Conservation (phyloP, 371 early-diverging fungal species). For the Haplosporangium sp. region DNA sequence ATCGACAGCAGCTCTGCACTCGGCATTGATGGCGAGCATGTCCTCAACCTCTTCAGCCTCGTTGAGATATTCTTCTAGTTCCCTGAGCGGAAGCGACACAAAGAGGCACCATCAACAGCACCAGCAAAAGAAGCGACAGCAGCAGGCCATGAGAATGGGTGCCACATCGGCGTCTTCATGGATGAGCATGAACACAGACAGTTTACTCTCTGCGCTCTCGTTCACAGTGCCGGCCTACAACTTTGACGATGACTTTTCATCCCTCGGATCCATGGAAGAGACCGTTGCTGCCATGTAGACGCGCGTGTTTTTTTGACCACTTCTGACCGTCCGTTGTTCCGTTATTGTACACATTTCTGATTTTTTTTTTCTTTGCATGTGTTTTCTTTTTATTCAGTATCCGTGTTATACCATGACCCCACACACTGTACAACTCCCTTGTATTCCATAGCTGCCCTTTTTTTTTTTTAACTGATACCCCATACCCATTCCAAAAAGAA, state of each 20-base stretch:
- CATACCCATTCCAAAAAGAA: slow-evolving; percentile 3
- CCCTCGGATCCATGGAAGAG: slow-evolving; percentile 19
- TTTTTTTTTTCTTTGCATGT: not conserved
- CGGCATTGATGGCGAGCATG: slow-evolving; percentile 41
- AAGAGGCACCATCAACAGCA: slow-evolving; percentile 1
- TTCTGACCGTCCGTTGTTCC: not conserved
- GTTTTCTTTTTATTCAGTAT: not conserved
- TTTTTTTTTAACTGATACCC: not conserved
- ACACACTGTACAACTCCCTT: slow-evolving; percentile 1
- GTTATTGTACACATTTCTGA: not conserved
- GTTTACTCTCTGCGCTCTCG: slow-evolving; percentile 47
- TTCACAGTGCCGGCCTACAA: slow-evolving; percentile 48
- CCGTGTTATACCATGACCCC: too few relatives aligned
- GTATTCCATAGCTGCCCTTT: not conserved
- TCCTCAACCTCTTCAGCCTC: slow-evolving; percentile 34
- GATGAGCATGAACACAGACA: slow-evolving; percentile 50
- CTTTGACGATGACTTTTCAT: slow-evolving; percentile 34
- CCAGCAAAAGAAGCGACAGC: slow-evolving; percentile 8
- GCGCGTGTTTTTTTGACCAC: not conserved
- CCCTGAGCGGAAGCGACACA: slow-evolving; percentile 10
- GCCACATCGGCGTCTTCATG: slow-evolving; percentile 30
- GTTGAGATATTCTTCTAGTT: slow-evolving; percentile 12
- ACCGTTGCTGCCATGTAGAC: slow-evolving; percentile 42
- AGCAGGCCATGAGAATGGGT: slow-evolving; percentile 20
- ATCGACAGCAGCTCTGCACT: slow-evolving; percentile 45